phyloP scores from a whole-genome alignment of 2,329 filamentous ascomycete species.

The Leptodontidium sp. region DNA sequence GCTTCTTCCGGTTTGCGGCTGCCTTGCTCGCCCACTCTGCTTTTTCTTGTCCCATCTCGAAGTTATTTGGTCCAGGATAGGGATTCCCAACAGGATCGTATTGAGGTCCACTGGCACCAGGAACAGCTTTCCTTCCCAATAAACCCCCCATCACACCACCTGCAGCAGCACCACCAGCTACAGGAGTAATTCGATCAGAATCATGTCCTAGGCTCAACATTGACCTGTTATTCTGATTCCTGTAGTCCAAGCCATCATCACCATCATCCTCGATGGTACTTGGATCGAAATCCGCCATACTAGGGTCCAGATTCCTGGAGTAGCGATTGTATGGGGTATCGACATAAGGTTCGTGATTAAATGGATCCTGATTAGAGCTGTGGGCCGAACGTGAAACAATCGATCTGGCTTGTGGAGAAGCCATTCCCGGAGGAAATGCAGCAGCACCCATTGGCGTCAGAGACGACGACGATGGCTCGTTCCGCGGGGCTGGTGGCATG shows the following conservation, averaged over 20 bases:
- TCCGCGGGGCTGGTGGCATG: slow-evolving; percentile 24
- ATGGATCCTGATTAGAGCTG: slow-evolving; percentile 39
- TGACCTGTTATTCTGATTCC: slow-evolving; percentile 59
- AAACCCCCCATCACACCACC: slow-evolving; percentile 49
- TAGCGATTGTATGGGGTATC: slow-evolving; percentile 44
- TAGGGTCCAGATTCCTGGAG: slow-evolving; percentile 44
- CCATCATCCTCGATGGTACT: slow-evolving; percentile 86
- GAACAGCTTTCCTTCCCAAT: slow-evolving; percentile 39
- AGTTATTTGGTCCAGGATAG: slow-evolving; percentile 35
- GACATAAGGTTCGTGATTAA: slow-evolving; percentile 41
- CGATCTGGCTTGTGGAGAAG: slow-evolving; percentile 42
- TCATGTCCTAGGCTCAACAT: slow-evolving; percentile 50
- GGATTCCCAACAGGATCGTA: slow-evolving; percentile 42
- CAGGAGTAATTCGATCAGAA: slow-evolving; percentile 39
- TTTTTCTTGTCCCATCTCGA: slow-evolving; percentile 61
- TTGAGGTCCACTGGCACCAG: slow-evolving; percentile 36
- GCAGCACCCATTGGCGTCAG: slow-evolving; percentile 44
- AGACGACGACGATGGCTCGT: slow-evolving; percentile 40
- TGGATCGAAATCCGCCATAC: slow-evolving; percentile 59
- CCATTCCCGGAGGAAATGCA: slow-evolving; percentile 42
- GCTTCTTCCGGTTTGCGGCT: slow-evolving; percentile 67
- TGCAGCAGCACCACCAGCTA: slow-evolving; percentile 49
- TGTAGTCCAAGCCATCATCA: slow-evolving; percentile 78
- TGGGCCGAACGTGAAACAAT: slow-evolving; percentile 39
- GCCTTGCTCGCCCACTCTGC: slow-evolving; percentile 69